Conservation (phyloP, 2,329 filamentous ascomycete species). For the Phyllosticta citrichinensis region DNA sequence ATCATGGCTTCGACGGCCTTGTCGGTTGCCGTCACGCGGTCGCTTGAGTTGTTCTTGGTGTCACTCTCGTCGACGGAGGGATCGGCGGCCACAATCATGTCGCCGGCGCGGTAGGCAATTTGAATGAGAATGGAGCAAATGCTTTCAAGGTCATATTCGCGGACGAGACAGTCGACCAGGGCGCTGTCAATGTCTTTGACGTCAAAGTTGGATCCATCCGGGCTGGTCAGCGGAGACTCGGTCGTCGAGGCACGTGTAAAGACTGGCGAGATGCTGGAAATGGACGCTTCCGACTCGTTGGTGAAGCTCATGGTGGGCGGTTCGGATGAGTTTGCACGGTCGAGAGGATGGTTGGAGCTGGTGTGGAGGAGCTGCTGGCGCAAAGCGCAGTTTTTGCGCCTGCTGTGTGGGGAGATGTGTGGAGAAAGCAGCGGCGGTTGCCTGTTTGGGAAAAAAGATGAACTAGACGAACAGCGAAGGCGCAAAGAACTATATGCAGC, state of each 20-base stretch:
- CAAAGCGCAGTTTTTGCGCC: neutral
- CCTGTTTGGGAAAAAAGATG: neutral
- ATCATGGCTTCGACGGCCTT: constrained; percentile 44
- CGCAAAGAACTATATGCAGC: neutral
- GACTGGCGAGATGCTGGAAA: neutral
- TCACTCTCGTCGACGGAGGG: constrained; percentile 17
- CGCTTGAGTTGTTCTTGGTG: constrained; percentile 33
- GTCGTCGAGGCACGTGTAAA: neutral
- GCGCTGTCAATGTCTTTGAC: neutral
- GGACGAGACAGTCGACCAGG: neutral
- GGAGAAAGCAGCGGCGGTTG: neutral
- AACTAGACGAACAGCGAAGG: neutral
- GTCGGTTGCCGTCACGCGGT: constrained; percentile 47
- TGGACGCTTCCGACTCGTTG: constrained; percentile 1
- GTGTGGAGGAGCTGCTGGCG: neutral
- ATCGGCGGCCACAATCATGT: constrained; percentile 26
- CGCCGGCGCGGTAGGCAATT: constrained; percentile 21
- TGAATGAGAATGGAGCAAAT: neutral
- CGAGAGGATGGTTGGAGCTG: neutral
- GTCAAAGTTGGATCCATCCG: constrained; percentile 1
- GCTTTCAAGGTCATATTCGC: neutral
- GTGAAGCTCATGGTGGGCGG: neutral
- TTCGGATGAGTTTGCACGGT: neutral
- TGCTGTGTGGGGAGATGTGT: neutral
- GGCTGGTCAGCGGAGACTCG: neutral